Evolutionary conservation across 345 rosid species (phyloP).

Genomic region (Pistacia vera): DNA sequence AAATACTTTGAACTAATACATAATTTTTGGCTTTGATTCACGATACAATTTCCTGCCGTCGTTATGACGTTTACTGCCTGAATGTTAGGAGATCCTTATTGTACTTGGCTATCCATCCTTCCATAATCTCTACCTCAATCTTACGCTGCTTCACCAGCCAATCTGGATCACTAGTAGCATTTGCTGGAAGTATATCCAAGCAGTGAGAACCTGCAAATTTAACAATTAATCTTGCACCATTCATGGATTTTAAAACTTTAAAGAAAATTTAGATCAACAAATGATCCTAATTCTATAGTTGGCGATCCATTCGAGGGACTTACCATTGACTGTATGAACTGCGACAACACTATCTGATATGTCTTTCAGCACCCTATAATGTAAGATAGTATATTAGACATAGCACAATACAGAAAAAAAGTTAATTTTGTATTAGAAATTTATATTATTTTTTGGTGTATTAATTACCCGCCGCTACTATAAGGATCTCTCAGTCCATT

Average conservation of each 20-base stretch:
- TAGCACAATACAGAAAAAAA: not conserved
- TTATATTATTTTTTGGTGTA: not conserved
- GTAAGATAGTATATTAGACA: not conserved
- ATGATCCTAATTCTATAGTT: too few species aligned
- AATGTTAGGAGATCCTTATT: conserved; percentile 22
- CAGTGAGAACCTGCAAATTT: conserved; percentile 35
- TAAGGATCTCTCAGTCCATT: conserved; percentile 51
- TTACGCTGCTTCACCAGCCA: conserved; percentile 38
- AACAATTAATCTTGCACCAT: not conserved
- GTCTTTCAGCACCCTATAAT: conserved; percentile 43
- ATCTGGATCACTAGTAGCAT: conserved; percentile 23
- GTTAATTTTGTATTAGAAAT: not conserved
- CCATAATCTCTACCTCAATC: conserved; percentile 26
- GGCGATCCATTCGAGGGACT: not conserved
- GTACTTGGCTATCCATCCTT: conserved; percentile 29
- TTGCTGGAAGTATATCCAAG: conserved; percentile 32
- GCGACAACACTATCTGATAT: conserved; percentile 43
- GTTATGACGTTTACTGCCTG: not conserved
- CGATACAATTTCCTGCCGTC: not conserved
- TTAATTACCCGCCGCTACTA: conserved; percentile 42
- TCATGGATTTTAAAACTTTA: too few species aligned
- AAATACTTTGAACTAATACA: not conserved
- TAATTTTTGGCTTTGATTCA: not conserved
- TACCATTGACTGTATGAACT: conserved; percentile 38
- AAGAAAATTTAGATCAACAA: too few species aligned